Evolutionary conservation across 768 basidiomycete species (phyloP).

Genomic region (Pisolithus microcarpus): DNA sequence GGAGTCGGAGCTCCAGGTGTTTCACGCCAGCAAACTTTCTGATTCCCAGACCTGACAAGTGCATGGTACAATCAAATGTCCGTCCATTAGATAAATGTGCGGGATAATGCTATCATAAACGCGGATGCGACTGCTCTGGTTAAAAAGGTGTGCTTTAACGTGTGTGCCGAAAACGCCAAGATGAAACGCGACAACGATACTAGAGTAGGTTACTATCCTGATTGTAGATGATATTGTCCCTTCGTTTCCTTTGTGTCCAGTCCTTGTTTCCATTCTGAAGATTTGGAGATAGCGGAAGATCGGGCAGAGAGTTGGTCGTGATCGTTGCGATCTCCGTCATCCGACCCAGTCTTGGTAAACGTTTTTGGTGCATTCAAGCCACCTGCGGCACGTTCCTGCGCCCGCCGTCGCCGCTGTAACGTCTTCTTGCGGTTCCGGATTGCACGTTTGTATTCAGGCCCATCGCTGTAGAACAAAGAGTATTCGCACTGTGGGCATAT

Average conservation of each 20-base stretch:
- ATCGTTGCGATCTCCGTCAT: slow-evolving; percentile 22
- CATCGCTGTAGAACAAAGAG: slow-evolving; percentile 84
- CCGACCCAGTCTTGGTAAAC: slow-evolving; percentile 11
- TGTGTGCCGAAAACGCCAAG: slow-evolving; percentile 4
- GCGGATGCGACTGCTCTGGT: slow-evolving; percentile 19
- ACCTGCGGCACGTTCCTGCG: slow-evolving; percentile 57
- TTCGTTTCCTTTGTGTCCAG: slow-evolving; percentile 8
- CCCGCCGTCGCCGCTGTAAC: slow-evolving; percentile 58
- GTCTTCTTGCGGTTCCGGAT: slow-evolving; percentile 74
- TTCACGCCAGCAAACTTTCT: slow-evolving; percentile 4
- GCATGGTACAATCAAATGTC: slow-evolving; percentile 26
- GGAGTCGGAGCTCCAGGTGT: slow-evolving; percentile 10
- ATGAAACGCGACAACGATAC: slow-evolving; percentile 4
- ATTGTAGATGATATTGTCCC: slow-evolving; percentile 14
- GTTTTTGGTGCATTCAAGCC: slow-evolving; percentile 21
- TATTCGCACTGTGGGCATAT: slow-evolving; percentile 95
- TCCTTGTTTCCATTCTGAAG: slow-evolving; percentile 14
- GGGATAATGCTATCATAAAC: slow-evolving; percentile 16
- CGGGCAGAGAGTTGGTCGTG: slow-evolving; percentile 6
- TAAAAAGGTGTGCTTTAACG: slow-evolving; percentile 5
- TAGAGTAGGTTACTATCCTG: slow-evolving; percentile 15
- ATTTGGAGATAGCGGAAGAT: slow-evolving; percentile 5
- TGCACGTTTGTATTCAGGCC: slow-evolving; percentile 53
- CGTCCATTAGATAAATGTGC: slow-evolving; percentile 30
- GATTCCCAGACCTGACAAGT: slow-evolving; percentile 19